Base-by-base conservation (phyloP, 2,329 filamentous ascomycete species). In the Ophiostoma perfectum region DNA sequence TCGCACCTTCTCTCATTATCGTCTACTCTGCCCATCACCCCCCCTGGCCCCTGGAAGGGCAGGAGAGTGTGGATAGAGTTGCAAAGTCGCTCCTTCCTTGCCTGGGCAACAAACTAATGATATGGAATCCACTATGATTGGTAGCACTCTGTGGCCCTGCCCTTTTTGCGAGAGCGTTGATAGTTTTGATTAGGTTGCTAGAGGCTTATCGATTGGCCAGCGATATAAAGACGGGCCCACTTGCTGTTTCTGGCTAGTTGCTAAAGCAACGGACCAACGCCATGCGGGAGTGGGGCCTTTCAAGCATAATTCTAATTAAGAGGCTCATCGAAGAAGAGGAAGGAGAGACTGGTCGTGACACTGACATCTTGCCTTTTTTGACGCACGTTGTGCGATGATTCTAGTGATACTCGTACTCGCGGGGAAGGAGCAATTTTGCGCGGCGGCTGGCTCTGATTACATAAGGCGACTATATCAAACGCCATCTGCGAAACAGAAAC, bases 261-360 rank as follows among this genome's bases (percentile, higher is more conserved):
- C 70, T 69, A 39, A 70, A 71, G 70, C 70, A 71, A 71, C 70
- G 60, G 65, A 63, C 38, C 49, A 4, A 9, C 49, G 27, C 49
- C 65, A 47, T 27, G 27, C 27, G 27, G 27, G 27, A 27, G 27
- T 27, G 27, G 27, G 27, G 27, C 27, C 55, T 7, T 45, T 58
- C 65, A 69, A 67, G 68, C 68, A 64, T 66, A 49, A 66, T 52
- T 18, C 64, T 66, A 68, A 66, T 64, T 58, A 69, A 18, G 64
- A 69, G 52, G 42, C 49, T 62, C 41, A 55, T 64, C 49, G 62
- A 52, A 66, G 65, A 62, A 36, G 12, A 58, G 41, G 42, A 44
- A 38, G 55, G 55, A 38, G 11, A 14, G 11, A 49, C 12, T 38
- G 42, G 42, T 44, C 27, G 49, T 55, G 45, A 16, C n/a, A 16